Evolutionary conservation across 108 stramenopile genomes (phyloP).

Genomic region (Licmophora abbreviata): DNA sequence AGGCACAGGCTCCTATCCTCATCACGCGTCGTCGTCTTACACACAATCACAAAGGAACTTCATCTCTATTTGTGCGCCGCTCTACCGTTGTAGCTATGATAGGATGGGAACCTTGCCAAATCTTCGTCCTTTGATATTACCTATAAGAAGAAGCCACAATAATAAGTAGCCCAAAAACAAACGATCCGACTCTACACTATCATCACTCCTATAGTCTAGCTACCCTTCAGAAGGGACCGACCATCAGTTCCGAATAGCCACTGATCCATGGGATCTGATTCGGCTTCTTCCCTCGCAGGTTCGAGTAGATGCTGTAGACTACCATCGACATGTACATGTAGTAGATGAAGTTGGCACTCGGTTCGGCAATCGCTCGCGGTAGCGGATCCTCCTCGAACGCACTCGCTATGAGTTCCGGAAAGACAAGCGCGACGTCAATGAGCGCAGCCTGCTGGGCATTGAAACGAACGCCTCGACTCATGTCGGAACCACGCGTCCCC

Average conservation of each 20-base stretch:
- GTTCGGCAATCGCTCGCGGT: slow-evolving; percentile 36
- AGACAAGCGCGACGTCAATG: slow-evolving; percentile 59
- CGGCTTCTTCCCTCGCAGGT: slow-evolving; percentile 63
- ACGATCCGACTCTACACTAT: no score
- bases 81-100: no score
- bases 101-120: no score
- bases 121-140: no score
- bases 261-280: slow-evolving; percentile 66
- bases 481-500: slow-evolving; percentile 42
- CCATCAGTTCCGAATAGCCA: slow-evolving; percentile 36
- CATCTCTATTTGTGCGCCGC: no score
- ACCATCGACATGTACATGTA: slow-evolving; percentile 44
- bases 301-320: slow-evolving; percentile 42
- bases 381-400: slow-evolving; percentile 26
- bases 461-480: slow-evolving; percentile 60
- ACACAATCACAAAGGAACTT: no score
- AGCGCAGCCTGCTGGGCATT: slow-evolving; percentile 78
- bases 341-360: slow-evolving; percentile 62
- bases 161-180: no score
- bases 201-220: no score
- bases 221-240: slow-evolving; percentile 57
- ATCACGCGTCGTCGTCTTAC: no score
- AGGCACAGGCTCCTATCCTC: no score
- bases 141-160: no score
- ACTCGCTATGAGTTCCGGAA: slow-evolving; percentile 57